Base-by-base conservation (phyloP, 1,284 basidiomycete species). In the Exobasidium rhododendri region DNA sequence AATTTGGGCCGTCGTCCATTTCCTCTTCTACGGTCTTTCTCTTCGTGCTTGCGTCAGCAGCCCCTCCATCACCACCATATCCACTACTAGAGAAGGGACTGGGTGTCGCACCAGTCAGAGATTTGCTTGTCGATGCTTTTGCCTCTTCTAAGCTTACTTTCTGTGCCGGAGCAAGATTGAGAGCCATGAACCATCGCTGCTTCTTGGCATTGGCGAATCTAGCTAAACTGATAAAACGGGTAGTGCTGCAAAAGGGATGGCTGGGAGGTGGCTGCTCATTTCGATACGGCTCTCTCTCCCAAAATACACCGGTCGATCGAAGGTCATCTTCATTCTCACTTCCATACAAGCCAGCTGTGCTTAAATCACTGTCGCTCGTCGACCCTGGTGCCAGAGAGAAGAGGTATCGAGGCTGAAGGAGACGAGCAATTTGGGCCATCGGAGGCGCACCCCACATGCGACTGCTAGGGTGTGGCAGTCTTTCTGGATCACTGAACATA, bases 131-230 rank as follows among this genome's bases (percentile, higher is more conserved):
- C 4, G 11, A 14, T 26, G 26, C 31, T 55, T 35, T 44, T 40
- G 35, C 35, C 17, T 40, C 35, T 40, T 40, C 17, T 40, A 17
- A 10, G 40, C 13, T 29, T 17, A 31, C 26, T 0, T 31, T 31
- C 13, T 29, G 26, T 28, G 66, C 65, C 0, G 71, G 66, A 14
- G 65, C 65, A 2, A 76, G 55, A 24, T 72, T 69, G 22, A 78
- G 56, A 14, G 77, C 77, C 51, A 76, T 54, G 49, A 79, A 79
- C 77, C 77, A 79, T 17, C 73, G 59, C 29, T 32, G 58, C 59
- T 76, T 78, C n/a, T 64, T 58, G 7, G 60, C 56, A 47, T 79
- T 79, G 2, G 63, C 71, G 28, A 77, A 71, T 20, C 51, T 47
- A 3, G 77, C 77, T 1, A 79, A 58, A 10, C 64, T 67, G 22